Percentiles rank a stretch among this genome's conserved stretches.
phyloP scores from a whole-genome alignment of 164 flowering plant species.

The Magnolia changhungtana region DNA sequence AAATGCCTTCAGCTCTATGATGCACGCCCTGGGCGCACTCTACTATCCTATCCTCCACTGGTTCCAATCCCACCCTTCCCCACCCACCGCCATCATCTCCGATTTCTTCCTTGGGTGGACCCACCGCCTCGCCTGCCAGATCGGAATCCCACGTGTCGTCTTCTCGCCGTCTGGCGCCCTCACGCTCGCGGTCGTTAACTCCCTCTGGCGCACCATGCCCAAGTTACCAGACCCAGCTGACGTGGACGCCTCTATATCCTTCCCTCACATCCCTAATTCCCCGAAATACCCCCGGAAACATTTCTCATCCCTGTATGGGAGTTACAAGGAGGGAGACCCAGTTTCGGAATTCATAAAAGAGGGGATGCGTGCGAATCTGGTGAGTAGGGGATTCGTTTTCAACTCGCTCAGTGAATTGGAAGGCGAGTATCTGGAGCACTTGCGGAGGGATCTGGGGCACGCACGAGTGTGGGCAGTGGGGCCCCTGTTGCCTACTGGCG shows the following conservation, averaged over 20 bases:
- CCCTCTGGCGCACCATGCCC: constrained; percentile 16
- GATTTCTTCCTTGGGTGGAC: constrained; percentile 48
- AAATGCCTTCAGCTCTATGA: constrained; percentile 21
- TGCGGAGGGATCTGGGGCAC: constrained; percentile 16
- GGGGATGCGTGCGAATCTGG: constrained; percentile 5
- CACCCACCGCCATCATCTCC: constrained; percentile 52
- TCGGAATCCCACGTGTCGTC: constrained; percentile 24
- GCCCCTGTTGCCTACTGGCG: constrained; percentile 21
- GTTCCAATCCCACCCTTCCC: constrained; percentile 42
- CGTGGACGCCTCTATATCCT: not conserved
- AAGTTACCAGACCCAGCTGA: not conserved
- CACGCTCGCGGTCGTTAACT: not conserved
- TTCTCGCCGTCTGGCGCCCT: constrained; percentile 29
- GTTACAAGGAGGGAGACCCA: not conserved
- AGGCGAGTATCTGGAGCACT: constrained; percentile 20
- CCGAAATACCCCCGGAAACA: constrained; percentile 26
- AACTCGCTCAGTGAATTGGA: constrained; percentile 33
- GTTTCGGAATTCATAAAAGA: constrained; percentile 11
- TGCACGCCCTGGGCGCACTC: constrained; percentile 31
- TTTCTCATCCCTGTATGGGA: constrained; percentile 9
- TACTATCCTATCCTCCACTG: constrained; percentile 35
- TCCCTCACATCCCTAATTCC: constrained; percentile 9
- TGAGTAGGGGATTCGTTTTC: constrained; percentile 37
- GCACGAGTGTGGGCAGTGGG: constrained; percentile 40
- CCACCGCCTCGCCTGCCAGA: constrained; percentile 18